Conservation (phyloP, 768 basidiomycete species). For the Royoungia palumana region DNA sequence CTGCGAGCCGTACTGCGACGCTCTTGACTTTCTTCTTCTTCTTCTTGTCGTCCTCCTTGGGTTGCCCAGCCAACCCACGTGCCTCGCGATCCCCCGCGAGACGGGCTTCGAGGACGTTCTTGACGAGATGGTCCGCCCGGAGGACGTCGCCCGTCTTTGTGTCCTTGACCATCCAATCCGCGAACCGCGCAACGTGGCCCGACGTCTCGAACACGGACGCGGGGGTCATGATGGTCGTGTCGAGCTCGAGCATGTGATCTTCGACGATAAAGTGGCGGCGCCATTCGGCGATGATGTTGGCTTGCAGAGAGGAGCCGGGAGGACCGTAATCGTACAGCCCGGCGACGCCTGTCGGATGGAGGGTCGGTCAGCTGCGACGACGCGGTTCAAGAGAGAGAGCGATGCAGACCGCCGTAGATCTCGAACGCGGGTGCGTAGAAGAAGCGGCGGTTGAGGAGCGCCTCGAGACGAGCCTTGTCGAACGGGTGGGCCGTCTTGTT, state of each 20-base stretch:
- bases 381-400: not conserved
- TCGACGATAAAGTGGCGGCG: conserved; percentile 97
- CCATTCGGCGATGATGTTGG: conserved; percentile 97
- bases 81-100: conserved; percentile 90
- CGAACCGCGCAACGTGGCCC: conserved; percentile 96
- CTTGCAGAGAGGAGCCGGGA: conserved; percentile 91
- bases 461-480: conserved; percentile 82
- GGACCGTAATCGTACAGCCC: conserved; percentile 98
- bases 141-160: conserved; percentile 92
- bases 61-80: conserved; percentile 64
- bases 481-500: conserved; percentile 87
- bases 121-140: conserved; percentile 94
- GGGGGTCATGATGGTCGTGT: conserved; percentile 97
- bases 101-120: conserved; percentile 85
- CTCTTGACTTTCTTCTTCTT: conserved; percentile 74
- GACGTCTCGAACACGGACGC: conserved; percentile 93
- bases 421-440: conserved; percentile 99
- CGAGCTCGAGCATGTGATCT: conserved; percentile 97
- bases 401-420: conserved; percentile 88
- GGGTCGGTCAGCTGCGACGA: not conserved
- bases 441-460: conserved; percentile 84
- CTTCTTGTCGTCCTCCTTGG: conserved; percentile 47
- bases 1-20: conserved; percentile 66
- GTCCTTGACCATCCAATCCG: conserved; percentile 99
- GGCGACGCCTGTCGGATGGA: conserved; percentile 67